Base-by-base conservation (phyloP, 352 stramenopile genomes). In the Aphanomyces stellatus region DNA sequence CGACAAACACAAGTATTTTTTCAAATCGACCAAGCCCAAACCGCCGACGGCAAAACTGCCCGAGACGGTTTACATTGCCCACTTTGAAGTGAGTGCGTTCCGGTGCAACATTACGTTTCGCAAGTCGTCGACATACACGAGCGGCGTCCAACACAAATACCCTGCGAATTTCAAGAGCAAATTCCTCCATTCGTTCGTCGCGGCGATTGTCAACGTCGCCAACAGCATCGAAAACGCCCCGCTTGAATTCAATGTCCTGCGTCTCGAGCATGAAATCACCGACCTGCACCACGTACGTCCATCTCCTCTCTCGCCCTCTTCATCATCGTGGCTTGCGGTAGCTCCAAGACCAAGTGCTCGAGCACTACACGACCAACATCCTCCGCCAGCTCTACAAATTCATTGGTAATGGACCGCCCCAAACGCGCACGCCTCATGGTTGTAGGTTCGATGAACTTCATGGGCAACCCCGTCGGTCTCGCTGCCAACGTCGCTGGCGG, bases 191-290 rank as follows among this genome's bases (percentile, higher is more conserved):
- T 67, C 60, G 30, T 67, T 67, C 33, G 27, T 51, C 10, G 60
- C 60, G 5, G 60, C 37, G 5, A 25, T 67, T 13, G 13, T 67
- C 31, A 67, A 67, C 33, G 27, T 67, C 10, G 60, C 60, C 8
- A 67, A 67, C 48, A 67, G 37, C 25, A 67, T 67, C 49, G 60
- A 67, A 24, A 67, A 67, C 34, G 60, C 60, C 7, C 60, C 60
- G 10, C 49, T 67, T 15, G 37, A 67, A 43, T 67, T 67, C 33
- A 59, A 22, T 19, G 24, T 19, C 3, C 19, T 67, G n/a, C 19
- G 48, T n/a, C 48, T 67, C 15, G 37, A 59, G n/a, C 60, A 67
- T 37, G 60, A 59, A 41, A 67, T 67, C 22, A 67, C 27, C 2
- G 60, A 67, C 22, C 15, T 46, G 2, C 24, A 42, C 7, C 60